Conservation (phyloP, 2,329 filamentous ascomycete genomes). For the Fusarium praegraminearum region DNA sequence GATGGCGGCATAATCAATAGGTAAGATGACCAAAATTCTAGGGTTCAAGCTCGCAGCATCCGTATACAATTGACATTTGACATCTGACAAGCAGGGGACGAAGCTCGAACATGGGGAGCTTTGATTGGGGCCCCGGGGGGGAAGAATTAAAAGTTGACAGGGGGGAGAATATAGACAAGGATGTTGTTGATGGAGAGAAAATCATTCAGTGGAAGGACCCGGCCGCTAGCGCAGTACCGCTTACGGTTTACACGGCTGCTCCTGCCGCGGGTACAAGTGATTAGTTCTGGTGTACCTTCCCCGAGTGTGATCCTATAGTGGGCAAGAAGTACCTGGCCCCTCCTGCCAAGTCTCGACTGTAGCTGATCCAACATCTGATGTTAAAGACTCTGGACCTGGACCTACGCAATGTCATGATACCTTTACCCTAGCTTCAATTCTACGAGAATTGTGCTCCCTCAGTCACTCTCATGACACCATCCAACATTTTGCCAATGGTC, state of each 20-base stretch:
- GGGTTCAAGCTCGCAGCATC: slow-evolving; percentile 19
- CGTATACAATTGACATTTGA: slow-evolving; percentile 14
- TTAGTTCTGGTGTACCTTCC: slow-evolving; percentile 31
- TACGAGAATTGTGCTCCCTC: slow-evolving; percentile 34
- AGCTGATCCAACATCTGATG: slow-evolving; percentile 45
- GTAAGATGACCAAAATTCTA: slow-evolving; percentile 14
- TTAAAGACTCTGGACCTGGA: slow-evolving; percentile 24
- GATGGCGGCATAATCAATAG: slow-evolving; percentile 28
- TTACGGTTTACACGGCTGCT: slow-evolving; percentile 39
- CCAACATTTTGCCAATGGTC: slow-evolving; percentile 8
- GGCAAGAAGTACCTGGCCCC: neutral
- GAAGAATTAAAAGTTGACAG: slow-evolving; percentile 2
- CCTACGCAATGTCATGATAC: slow-evolving; percentile 45
- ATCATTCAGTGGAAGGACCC: slow-evolving; percentile 28
- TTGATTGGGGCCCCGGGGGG: slow-evolving; percentile 35
- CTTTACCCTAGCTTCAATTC: slow-evolving; percentile 36
- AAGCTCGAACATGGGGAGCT: slow-evolving; percentile 34
- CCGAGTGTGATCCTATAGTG: fast-evolving
- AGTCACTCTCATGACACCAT: slow-evolving; percentile 21
- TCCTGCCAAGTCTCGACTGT: slow-evolving; percentile 8
- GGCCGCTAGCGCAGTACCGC: slow-evolving; percentile 40
- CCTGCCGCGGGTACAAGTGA: slow-evolving; percentile 30
- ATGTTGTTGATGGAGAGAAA: slow-evolving; percentile 6
- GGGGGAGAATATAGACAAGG: slow-evolving; percentile 1
- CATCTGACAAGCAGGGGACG: slow-evolving; percentile 37